phyloP scores from a whole-genome alignment of 2,329 filamentous ascomycete genomes.

The Xenoacremonium recifei region DNA sequence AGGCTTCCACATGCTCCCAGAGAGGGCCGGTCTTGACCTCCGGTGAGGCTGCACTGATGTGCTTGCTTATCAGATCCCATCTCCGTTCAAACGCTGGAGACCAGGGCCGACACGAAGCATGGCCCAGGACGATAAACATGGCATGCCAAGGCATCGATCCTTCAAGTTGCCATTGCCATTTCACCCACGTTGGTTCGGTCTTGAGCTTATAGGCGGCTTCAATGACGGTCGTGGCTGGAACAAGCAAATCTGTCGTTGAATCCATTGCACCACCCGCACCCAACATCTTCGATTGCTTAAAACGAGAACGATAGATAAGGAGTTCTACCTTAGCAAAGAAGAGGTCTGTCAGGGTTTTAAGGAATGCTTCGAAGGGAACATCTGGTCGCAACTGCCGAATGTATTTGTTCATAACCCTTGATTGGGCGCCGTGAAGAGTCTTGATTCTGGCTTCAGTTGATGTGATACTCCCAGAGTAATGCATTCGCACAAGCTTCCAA shows the following conservation, averaged over 20 bases:
- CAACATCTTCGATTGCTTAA: not conserved
- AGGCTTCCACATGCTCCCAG: conserved; percentile 15
- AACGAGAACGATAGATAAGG: conserved; percentile 12
- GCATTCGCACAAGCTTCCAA: conserved; percentile 20
- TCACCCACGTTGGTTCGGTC: conserved; percentile 18
- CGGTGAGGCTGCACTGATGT: conserved; percentile 6
- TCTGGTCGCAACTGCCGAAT: conserved; percentile 9
- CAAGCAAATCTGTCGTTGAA: conserved; percentile 6
- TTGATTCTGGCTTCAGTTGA: conserved; percentile 9
- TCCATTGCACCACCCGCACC: not conserved
- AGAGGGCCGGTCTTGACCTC: conserved; percentile 8
- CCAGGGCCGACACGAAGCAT: conserved; percentile 20
- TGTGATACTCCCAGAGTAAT: conserved; percentile 9
- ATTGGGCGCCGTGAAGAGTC: conserved; percentile 9
- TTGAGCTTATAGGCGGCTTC: conserved; percentile 19
- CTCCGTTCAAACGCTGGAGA: conserved; percentile 18
- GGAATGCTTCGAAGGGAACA: conserved; percentile 12
- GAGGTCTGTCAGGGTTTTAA: conserved; percentile 19
- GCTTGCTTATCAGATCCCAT: conserved; percentile 14
- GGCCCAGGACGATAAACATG: conserved; percentile 21
- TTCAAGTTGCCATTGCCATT: conserved; percentile 30
- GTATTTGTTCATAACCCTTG: conserved; percentile 10
- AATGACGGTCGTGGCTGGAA: conserved; percentile 14
- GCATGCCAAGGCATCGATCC: conserved; percentile 28
- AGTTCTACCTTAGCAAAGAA: conserved; percentile 29